phyloP scores from a whole-genome alignment of 1,284 basidiomycete genomes.

The Cerrena zonata region DNA sequence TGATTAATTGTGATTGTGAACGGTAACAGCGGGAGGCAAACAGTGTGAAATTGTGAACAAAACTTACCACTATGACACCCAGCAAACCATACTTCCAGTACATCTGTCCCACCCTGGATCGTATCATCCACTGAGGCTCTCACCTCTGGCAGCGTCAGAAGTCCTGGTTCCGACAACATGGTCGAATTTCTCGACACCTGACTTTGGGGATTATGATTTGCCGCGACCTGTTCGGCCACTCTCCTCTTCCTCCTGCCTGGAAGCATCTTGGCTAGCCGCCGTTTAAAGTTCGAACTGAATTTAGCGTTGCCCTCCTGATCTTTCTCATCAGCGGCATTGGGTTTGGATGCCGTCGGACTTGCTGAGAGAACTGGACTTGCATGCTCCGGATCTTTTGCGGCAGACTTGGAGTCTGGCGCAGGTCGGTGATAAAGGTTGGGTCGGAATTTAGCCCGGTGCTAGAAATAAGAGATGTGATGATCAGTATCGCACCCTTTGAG shows the following conservation, averaged over 20 bases:
- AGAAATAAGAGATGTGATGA: neutral
- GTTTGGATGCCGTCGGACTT: neutral
- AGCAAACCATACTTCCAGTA: conserved; percentile 30
- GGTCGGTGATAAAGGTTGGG: conserved; percentile 28
- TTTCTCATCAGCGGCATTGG: neutral
- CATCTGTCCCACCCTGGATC: conserved; percentile 19
- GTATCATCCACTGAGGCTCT: neutral
- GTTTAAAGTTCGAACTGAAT: neutral
- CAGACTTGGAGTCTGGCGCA: conserved; percentile 4
- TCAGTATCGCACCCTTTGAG: too few relatives aligned
- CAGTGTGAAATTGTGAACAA: neutral
- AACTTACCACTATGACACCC: conserved; percentile 28
- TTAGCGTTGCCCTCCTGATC: conserved; percentile 5
- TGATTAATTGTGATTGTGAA: neutral
- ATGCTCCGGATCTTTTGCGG: conserved; percentile 1
- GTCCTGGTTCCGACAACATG: too few relatives aligned
- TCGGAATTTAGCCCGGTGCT: conserved; percentile 36
- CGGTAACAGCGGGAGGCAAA: neutral
- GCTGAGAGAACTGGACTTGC: neutral
- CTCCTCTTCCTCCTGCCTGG: neutral
- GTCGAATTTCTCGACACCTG: too few relatives aligned
- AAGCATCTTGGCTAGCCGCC: neutral
- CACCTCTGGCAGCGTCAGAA: too few relatives aligned
- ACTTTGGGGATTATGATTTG: too few relatives aligned
- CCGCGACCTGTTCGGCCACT: too few relatives aligned